These are phyloP conservation scores for Angomonas ambiguus DNA, from an alignment of 208 protist genomes.

Conservation along the genomic window DNA sequence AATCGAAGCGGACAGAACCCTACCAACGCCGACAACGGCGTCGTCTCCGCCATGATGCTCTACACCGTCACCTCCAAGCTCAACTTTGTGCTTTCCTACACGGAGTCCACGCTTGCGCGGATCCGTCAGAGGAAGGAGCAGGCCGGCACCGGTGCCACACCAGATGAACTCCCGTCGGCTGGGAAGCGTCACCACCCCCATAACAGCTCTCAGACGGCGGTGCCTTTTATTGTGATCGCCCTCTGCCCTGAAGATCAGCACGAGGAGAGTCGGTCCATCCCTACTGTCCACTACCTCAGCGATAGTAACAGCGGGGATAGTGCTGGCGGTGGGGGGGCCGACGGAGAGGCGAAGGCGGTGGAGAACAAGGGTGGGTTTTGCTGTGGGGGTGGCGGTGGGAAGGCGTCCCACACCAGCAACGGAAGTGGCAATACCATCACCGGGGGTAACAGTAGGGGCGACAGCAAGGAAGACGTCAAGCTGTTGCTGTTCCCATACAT, in stretches of 20 bases:
- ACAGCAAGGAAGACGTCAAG: constrained; percentile 1
- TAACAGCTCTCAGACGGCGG: not conserved
- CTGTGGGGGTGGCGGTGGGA: not conserved
- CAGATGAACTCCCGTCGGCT: not conserved
- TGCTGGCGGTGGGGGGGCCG: not conserved
- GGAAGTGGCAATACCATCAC: not conserved
- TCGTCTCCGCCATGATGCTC: not conserved
- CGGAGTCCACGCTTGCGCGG: not conserved
- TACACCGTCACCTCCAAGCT: not conserved
- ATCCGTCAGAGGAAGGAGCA: not conserved
- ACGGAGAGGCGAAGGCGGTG: not conserved
- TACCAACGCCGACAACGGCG: not conserved
- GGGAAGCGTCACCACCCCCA: not conserved
- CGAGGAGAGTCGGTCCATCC: constrained; percentile 1
- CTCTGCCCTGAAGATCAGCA: constrained; percentile 1
- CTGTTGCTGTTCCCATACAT: constrained; percentile 4
- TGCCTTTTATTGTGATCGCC: not conserved
- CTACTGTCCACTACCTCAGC: constrained; percentile 1
- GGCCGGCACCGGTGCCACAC: not conserved
- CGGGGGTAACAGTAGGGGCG: not conserved
- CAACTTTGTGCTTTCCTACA: not conserved
- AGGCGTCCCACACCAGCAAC: not conserved
- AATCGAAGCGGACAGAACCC: not conserved
- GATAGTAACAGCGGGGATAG: not conserved
- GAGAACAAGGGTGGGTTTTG: not conserved